phyloP scores from a whole-genome alignment of 179 eudicot species.

The Silene vulgaris region DNA sequence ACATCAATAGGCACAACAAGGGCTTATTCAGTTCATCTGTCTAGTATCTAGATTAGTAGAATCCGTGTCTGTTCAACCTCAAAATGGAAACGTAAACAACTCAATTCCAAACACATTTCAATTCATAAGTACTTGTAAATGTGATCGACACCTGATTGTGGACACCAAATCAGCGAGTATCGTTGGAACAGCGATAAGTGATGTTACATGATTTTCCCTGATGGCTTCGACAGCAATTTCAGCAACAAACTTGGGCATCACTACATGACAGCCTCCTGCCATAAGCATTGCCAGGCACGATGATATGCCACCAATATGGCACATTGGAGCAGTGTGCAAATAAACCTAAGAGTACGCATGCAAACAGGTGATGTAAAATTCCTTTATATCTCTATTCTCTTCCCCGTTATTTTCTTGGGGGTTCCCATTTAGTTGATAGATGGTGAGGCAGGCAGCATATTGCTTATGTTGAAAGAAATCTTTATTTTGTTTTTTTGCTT shows the following conservation, averaged over 20 bases:
- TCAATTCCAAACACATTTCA: too few relatives aligned
- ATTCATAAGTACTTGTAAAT: too few relatives aligned
- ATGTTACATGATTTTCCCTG: conserved; percentile 50
- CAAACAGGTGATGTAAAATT: neutral
- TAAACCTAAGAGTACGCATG: conserved; percentile 49
- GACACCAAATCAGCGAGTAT: conserved; percentile 78
- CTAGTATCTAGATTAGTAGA: too few relatives aligned
- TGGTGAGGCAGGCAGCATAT: neutral
- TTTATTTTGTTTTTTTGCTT: neutral
- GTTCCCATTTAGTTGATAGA: conserved; percentile 2
- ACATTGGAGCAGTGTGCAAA: conserved; percentile 86
- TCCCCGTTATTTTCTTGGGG: neutral
- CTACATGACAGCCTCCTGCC: conserved; percentile 86
- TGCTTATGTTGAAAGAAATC: neutral
- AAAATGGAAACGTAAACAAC: too few relatives aligned
- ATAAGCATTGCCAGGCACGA: conserved; percentile 80
- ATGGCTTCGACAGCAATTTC: conserved; percentile 56
- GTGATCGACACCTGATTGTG: conserved; percentile 43
- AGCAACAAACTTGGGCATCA: conserved; percentile 80
- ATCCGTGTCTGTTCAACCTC: too few relatives aligned
- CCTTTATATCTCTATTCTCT: neutral
- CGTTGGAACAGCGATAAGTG: conserved; percentile 77
- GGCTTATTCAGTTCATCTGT: too few relatives aligned
- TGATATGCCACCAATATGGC: conserved; percentile 96
- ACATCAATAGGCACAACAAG: too few relatives aligned